A percentile compares a stretch with the other conserved stretches of the same genome.
phyloP scores from a whole-genome alignment of 2,329 filamentous ascomycete species.

The Xylaria multiplex region DNA sequence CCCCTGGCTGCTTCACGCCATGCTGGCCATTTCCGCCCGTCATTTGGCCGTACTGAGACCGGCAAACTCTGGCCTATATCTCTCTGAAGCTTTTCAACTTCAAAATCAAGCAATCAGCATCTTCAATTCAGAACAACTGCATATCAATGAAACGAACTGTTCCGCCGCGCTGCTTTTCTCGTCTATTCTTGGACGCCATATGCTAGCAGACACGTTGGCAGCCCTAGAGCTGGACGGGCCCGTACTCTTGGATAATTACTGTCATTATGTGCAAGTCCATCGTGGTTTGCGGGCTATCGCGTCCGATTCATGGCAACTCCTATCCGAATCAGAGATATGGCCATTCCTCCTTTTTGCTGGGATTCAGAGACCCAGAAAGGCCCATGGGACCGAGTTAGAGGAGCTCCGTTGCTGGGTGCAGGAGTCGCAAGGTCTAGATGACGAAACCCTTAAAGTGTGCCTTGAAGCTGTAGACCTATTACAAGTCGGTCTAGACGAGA shows the following conservation, averaged over 20 bases:
- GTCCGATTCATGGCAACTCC: conserved; percentile 43
- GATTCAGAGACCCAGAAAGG: conserved; percentile 30
- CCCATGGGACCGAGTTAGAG: conserved; percentile 43
- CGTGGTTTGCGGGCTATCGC: conserved; percentile 41
- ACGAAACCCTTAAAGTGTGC: conserved; percentile 44
- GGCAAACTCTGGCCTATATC: conserved; percentile 39
- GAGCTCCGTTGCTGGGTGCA: conserved; percentile 41
- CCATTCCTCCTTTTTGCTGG: conserved; percentile 40
- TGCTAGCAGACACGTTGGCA: conserved; percentile 50
- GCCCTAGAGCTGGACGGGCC: conserved; percentile 40
- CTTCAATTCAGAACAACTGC: conserved; percentile 44
- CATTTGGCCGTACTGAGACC: conserved; percentile 48
- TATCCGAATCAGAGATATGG: conserved; percentile 44
- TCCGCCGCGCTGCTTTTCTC: conserved; percentile 50
- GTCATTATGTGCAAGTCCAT: conserved; percentile 45
- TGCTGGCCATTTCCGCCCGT: conserved; percentile 52
- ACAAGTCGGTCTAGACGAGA: conserved; percentile 43
- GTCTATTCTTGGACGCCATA: conserved; percentile 49
- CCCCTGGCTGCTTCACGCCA: conserved; percentile 51
- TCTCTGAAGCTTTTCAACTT: conserved; percentile 44
- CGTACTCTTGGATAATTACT: conserved; percentile 46
- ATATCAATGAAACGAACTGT: conserved; percentile 47
- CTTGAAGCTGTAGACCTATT: conserved; percentile 42
- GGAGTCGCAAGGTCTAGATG: conserved; percentile 27
- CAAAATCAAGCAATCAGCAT: conserved; percentile 48